Percentiles rank a stretch among this genome's conserved stretches.
Conservation (phyloP, 2,329 filamentous ascomycete species). For the Purpureocillium lavendulum region DNA sequence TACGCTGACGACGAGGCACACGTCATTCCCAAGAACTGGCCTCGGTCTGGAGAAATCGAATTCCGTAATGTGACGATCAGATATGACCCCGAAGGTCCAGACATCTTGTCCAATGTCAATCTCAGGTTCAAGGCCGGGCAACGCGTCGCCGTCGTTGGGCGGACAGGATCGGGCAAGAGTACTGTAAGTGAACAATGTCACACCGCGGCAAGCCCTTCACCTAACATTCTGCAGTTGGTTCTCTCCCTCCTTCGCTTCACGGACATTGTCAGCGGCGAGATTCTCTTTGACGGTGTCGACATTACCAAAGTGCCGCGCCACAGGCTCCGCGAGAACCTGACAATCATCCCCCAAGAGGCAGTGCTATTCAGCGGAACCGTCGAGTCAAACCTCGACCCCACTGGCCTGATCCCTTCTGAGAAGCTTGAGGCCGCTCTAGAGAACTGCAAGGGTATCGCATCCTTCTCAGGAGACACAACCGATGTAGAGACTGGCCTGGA, state of each 20-base stretch:
- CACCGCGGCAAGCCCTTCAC: neutral
- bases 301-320: slow-evolving; percentile 42
- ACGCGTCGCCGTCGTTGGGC: slow-evolving; percentile 70
- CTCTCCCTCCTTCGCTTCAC: slow-evolving; percentile 48
- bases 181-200: slow-evolving; percentile 45
- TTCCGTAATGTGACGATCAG: slow-evolving; percentile 43
- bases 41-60: slow-evolving; percentile 37
- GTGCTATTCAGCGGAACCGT: slow-evolving; percentile 47
- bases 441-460: slow-evolving; percentile 52
- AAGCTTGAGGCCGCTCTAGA: slow-evolving; percentile 51
- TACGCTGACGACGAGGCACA: slow-evolving; percentile 30
- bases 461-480: slow-evolving; percentile 32
- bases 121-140: slow-evolving; percentile 55
- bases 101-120: slow-evolving; percentile 42
- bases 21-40: slow-evolving; percentile 34
- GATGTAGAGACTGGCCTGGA: slow-evolving; percentile 16
- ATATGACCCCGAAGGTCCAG: slow-evolving; percentile 34
- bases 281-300: slow-evolving; percentile 47
- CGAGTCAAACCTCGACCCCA: slow-evolving; percentile 55
- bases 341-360: slow-evolving; percentile 51
- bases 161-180: slow-evolving; percentile 77
- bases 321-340: slow-evolving; percentile 43
- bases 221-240: slow-evolving; percentile 25
- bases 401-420: slow-evolving; percentile 42
- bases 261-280: slow-evolving; percentile 40